Conservation (phyloP, 2,329 filamentous ascomycete genomes). For the Colletotrichum tropicicola region DNA sequence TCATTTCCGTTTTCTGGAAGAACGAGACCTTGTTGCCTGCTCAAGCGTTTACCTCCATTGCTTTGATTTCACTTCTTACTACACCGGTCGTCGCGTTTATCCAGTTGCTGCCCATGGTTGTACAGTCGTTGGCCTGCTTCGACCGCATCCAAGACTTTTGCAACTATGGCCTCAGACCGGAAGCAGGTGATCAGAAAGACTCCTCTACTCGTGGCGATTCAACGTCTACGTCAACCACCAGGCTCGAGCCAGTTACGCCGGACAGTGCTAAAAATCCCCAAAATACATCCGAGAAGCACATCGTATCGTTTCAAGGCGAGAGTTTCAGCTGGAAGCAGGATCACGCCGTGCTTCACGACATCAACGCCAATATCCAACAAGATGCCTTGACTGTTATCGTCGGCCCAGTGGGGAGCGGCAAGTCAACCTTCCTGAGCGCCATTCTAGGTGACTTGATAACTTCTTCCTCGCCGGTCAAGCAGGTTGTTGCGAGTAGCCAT, state of each 20-base stretch:
- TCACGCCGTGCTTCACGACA: background rate
- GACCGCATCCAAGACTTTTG: conserved; percentile 36
- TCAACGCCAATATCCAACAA: background rate
- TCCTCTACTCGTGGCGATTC: too few relatives aligned
- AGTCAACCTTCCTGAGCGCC: conserved; percentile 13
- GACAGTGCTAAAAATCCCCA: too few relatives aligned
- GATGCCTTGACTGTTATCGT: conserved; percentile 5
- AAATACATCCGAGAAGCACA: background rate
- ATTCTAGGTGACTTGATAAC: conserved; percentile 14
- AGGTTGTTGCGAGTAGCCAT: too few relatives aligned
- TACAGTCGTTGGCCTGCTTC: conserved; percentile 32
- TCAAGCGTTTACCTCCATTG: conserved; percentile 34
- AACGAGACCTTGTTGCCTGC: conserved; percentile 33
- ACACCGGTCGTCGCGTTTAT: conserved; percentile 34
- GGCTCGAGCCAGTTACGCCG: background rate
- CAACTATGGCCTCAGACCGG: background rate
- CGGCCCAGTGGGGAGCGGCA: conserved; percentile 27
- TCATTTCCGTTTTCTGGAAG: conserved; percentile 36
- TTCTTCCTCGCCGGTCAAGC: background rate
- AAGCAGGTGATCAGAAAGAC: too few relatives aligned
- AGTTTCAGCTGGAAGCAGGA: conserved; percentile 16
- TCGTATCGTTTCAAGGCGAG: background rate
- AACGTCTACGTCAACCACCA: background rate
- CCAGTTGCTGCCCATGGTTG: conserved; percentile 32
- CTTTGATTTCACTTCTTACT: conserved; percentile 33